Evolutionary conservation across 257 asterid genomes (phyloP).

Genomic region (Solanum gandarillasii): DNA sequence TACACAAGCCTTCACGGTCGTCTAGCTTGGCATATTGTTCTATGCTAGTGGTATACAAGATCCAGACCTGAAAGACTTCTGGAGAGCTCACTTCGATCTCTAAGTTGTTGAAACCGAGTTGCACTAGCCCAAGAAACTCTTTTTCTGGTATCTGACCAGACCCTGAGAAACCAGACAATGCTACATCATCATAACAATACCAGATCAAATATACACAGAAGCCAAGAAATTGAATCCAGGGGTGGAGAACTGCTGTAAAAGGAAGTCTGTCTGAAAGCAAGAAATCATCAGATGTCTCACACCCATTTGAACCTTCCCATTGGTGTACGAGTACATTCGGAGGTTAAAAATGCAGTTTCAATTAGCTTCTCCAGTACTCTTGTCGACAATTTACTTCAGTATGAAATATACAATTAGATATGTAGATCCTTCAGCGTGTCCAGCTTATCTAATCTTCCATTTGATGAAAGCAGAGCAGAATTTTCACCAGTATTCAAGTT

Average conservation of each 20-base stretch:
- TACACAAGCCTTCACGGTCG: conserved; percentile 36
- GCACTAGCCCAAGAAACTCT: background rate
- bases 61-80: background rate
- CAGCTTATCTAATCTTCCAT: conserved; percentile 52
- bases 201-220: background rate
- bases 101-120: background rate
- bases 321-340: conserved; percentile 9
- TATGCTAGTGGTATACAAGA: conserved; percentile 4
- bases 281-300: background rate
- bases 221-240: background rate
- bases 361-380: background rate
- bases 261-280: background rate
- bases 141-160: background rate
- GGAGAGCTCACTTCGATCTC: background rate
- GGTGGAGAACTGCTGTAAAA: background rate
- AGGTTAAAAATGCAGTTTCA: conserved; percentile 6
- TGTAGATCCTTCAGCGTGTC: conserved; percentile 44
- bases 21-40: conserved; percentile 2
- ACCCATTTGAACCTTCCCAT: conserved; percentile 6
- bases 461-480: conserved; percentile 21
- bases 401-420: conserved; percentile 20
- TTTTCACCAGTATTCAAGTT: conserved; percentile 15
- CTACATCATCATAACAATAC: background rate
- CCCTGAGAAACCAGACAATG: background rate
- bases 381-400: conserved; percentile 8